Base-by-base conservation (phyloP, 495 filamentous ascomycete genomes). In the Lasiosphaeris hirsuta region DNA sequence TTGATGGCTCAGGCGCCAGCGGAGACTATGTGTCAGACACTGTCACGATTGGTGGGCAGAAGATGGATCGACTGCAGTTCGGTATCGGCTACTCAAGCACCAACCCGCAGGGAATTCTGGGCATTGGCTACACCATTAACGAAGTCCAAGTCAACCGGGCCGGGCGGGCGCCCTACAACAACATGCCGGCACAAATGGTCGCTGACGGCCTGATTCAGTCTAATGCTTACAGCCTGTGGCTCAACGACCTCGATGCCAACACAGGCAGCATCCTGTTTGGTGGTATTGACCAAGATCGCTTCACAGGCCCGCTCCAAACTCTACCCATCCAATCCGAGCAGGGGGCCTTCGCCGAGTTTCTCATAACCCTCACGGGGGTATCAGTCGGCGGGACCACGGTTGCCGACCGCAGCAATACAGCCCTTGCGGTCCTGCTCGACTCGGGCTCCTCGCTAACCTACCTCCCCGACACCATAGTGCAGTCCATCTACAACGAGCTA, bases 401-500 rank as follows among this genome's bases (percentile, higher is more conserved):
- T 51, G 82, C 81, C 61, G 70, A 72, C 15, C 81, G 81, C 61
- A 70, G 72, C 15, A 75, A 83, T 57, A 74, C 87, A 46, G 81
- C 80, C 9, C 68, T 90, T 7, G 84, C 85, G 1, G 90, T 90
- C 1, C 76, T 97, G 0, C 82, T 98, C 30, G 94, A 98, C 70
- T 92, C 92, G n/a, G 94, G 94, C 56, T 89, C 84, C 57, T 90
- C 86, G n/a, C 79, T 96, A 17, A 90, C 86, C 45, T 96, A 96
- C 70, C 84, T 98, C 0, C 93, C 93, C 4, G 75, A 92, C 59
- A 59, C 76, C 53, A 73, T 96, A 59, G 81, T 83, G 30, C 58
- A 80, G 19, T 67, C 68, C 7, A 83, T 98, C 46, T 92, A 85
- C 69, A 65, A 82, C 40, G 72, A 77, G 37, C 77, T 92, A 56